Evolutionary conservation across 495 filamentous ascomycete genomes (phyloP).

Genomic region (Penicillium flavigenum): DNA sequence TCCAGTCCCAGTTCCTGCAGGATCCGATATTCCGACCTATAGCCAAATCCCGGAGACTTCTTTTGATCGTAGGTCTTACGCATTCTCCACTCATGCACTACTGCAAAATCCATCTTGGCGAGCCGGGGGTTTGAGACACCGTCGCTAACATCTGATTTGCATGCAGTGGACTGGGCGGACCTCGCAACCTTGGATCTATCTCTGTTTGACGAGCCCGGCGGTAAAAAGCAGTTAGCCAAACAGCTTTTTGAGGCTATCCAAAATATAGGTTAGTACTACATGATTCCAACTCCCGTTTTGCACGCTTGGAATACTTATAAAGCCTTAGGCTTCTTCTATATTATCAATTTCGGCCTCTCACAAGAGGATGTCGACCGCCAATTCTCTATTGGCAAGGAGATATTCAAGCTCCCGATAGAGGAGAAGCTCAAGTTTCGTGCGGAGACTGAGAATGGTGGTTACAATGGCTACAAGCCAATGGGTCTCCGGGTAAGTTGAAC

Average conservation of each 20-base stretch:
- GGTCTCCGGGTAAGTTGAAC: conserved; percentile 11
- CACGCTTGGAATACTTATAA: background rate
- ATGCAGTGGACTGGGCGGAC: conserved; percentile 48
- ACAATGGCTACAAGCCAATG: conserved; percentile 37
- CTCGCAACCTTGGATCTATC: conserved; percentile 53
- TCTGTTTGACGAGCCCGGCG: conserved; percentile 46
- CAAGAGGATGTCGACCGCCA: conserved; percentile 52
- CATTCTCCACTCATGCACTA: background rate
- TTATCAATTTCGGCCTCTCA: conserved; percentile 48
- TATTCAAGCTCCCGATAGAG: conserved; percentile 50
- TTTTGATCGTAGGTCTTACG: conserved; percentile 31
- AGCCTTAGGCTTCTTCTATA: conserved; percentile 47
- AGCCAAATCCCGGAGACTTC: conserved; percentile 38
- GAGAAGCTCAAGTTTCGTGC: conserved; percentile 51
- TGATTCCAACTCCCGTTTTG: background rate
- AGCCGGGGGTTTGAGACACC: no score
- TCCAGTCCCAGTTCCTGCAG: conserved; percentile 17
- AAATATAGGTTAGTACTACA: conserved; percentile 11
- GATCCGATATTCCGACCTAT: conserved; percentile 31
- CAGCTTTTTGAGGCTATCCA: conserved; percentile 47
- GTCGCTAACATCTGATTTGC: background rate
- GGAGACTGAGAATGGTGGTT: conserved; percentile 47
- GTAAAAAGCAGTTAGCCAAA: conserved; percentile 49
- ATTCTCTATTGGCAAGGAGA: conserved; percentile 49
- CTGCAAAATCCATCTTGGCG: background rate